Evolutionary conservation across 2,329 filamentous ascomycete species (phyloP).

Genomic region (Alternaria triticina): DNA sequence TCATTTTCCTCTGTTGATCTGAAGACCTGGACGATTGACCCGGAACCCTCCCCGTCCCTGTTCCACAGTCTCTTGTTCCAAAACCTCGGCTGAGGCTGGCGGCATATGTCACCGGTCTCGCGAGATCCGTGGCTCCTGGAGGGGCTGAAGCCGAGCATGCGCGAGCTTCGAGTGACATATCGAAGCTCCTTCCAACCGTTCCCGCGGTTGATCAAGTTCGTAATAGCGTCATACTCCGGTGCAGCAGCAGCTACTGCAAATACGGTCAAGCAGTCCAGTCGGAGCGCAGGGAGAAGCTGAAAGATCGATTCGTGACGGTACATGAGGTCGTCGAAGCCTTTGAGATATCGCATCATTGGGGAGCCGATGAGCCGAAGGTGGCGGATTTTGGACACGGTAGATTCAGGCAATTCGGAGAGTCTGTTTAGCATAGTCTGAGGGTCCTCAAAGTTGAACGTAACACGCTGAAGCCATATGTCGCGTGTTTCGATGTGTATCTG

Average conservation of each 20-base stretch:
- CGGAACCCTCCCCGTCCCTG: conserved; percentile 13
- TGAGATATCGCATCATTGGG: conserved; percentile 22
- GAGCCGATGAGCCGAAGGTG: conserved; percentile 16
- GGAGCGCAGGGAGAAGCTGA: conserved; percentile 18
- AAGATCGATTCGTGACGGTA: conserved; percentile 21
- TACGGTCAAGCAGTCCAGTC: conserved; percentile 17
- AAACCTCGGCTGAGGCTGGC: conserved; percentile 14
- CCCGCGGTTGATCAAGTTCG: conserved; percentile 18
- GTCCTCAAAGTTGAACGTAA: conserved; percentile 20
- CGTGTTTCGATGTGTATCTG: conserved; percentile 19
- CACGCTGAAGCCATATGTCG: conserved; percentile 19
- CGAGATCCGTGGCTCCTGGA: conserved; percentile 18
- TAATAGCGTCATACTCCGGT: conserved; percentile 19
- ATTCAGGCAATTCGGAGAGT: conserved; percentile 12
- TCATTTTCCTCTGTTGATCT: conserved; percentile 13
- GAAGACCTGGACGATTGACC: conserved; percentile 12
- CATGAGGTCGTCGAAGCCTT: conserved; percentile 21
- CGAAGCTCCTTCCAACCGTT: conserved; percentile 23
- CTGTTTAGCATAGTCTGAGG: conserved; percentile 19
- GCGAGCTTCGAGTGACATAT: conserved; percentile 16
- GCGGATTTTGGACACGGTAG: conserved; percentile 16
- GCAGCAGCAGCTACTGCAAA: conserved; percentile 16
- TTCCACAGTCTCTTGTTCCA: conserved; percentile 14
- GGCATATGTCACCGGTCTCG: conserved; percentile 16
- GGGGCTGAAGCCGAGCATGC: conserved; percentile 21